Evolutionary conservation across 1,139 yeast genomes (phyloP), one percentile per base, ranked within the genome.

Genomic region (Taiozyma onychis): DNA sequence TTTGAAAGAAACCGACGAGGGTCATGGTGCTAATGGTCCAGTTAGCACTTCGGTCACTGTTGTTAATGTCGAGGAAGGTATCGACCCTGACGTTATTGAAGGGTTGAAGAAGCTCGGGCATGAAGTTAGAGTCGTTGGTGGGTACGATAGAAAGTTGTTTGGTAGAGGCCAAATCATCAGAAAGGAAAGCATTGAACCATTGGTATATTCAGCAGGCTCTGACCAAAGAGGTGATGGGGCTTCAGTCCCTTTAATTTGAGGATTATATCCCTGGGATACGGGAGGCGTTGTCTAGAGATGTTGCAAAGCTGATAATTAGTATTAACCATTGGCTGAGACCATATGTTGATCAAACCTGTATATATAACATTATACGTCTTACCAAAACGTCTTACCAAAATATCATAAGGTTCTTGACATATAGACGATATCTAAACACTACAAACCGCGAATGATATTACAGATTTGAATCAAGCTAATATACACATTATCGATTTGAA

Each of bases 161-260:
- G 91, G 91, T 3, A 73, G 95, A 51, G 95, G 93, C 2, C 96
- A 88, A 63, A 77, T 88, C 44, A 85, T 88, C 52, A 75, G 74
- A 56, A 76, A 73, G 53, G 76, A 71, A 35, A 61, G 70, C 3
- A 65, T 67, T 39, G 57, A 61, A 6, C 54, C 61, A 9, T 65
- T 78, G 47, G 74, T 81, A 1, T 83, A 78, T 65, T 74, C 85
- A 42, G 95, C 81, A 10, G 96, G 96, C 0, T 81, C 88, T 50
- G 96, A 88, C 58, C 76, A 75, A 35, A 73, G 96, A 54, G 95
- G 91, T 14, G 96, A 88, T 62, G 96, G 96, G 6, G 85, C 86
- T 1, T 85, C 91, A 6, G 77, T 78, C 26, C 85, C 91, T 13
- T 48, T 51, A 18, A 9, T 44, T 28, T 51, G 24, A 44, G 24